Percentiles rank a stretch among this genome's conserved stretches.
Conservation (phyloP, 2,329 filamentous ascomycete genomes). For the Curvularia hawaiiensis region DNA sequence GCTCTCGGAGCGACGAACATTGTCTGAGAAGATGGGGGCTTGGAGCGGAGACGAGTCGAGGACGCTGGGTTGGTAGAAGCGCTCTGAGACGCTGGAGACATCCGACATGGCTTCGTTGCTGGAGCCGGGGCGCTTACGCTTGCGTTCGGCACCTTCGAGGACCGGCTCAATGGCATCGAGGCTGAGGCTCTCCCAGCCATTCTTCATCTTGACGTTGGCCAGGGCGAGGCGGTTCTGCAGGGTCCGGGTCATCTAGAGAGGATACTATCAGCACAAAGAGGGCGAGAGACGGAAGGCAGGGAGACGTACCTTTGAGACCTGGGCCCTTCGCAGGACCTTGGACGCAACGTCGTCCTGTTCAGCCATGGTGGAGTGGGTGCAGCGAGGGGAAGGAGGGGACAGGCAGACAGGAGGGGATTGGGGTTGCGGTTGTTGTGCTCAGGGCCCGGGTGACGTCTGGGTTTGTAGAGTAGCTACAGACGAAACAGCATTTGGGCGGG, state of each 20-base stretch:
- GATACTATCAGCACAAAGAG: conserved; percentile 32
- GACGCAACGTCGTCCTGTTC: conserved; percentile 49
- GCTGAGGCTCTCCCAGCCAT: conserved; percentile 90
- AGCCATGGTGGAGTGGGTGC: conserved; percentile 36
- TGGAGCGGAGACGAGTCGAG: conserved; percentile 88
- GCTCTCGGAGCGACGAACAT: conserved; percentile 65
- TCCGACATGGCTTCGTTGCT: conserved; percentile 80
- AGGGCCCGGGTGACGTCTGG: conserved; percentile 35
- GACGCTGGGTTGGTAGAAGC: conserved; percentile 68
- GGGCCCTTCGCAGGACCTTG: conserved; percentile 51
- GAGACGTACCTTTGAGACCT: conserved; percentile 49
- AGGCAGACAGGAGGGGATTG: conserved; percentile 14
- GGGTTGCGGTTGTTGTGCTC: conserved; percentile 16
- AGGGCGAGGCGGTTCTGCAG: conserved; percentile 93
- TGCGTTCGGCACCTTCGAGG: conserved; percentile 73
- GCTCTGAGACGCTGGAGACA: conserved; percentile 81
- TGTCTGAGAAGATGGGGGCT: conserved; percentile 82
- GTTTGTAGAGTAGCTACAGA: conserved; percentile 31
- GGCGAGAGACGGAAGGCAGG: conserved; percentile 18
- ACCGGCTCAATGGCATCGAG: conserved; percentile 85
- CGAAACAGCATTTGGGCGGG: conserved; percentile 30
- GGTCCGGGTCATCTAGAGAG: conserved; percentile 81
- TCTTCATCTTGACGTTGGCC: conserved; percentile 95
- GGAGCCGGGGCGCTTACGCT: conserved; percentile 69
- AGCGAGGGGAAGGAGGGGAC: conserved; percentile 9